These are phyloP conservation scores for Globisporangium orthogonon DNA, from an alignment of 352 stramenopile genomes.

Conservation along the genomic window DNA sequence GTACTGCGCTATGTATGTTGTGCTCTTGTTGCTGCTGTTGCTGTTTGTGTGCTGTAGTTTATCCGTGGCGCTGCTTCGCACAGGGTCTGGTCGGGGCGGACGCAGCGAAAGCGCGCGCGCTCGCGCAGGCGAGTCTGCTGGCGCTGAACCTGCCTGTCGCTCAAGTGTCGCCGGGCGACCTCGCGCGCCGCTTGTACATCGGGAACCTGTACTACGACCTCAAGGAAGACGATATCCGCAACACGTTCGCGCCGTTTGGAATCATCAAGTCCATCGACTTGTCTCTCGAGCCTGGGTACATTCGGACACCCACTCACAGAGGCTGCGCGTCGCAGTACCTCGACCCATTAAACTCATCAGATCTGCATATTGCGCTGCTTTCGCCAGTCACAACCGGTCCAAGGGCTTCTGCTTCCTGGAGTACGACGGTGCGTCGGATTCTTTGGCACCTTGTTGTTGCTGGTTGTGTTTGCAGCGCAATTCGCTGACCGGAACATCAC, in stretches of 20 bases:
- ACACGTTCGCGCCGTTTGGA: constrained; percentile 58
- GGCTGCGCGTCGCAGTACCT: background rate
- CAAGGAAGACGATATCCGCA: constrained; percentile 72
- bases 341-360: background rate
- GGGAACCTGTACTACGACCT: constrained; percentile 82
- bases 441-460: background rate
- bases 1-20: background rate
- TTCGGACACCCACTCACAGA: background rate
- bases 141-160: constrained; percentile 41
- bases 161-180: constrained; percentile 47
- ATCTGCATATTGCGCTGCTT: background rate
- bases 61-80: constrained; percentile 35
- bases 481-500: background rate
- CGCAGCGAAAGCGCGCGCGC: constrained; percentile 42
- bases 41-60: constrained; percentile 29
- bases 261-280: constrained; percentile 69
- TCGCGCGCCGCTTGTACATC: constrained; percentile 70
- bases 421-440: constrained; percentile 38
- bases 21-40: constrained; percentile 15
- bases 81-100: constrained; percentile 39
- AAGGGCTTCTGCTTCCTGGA: constrained; percentile 84
- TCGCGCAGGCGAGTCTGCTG: constrained; percentile 69
- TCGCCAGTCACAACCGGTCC: constrained; percentile 42
- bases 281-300: constrained; percentile 67
- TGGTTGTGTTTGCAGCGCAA: no score